Evolutionary conservation across 2,329 filamentous ascomycete species (phyloP), one percentile per base, ranked within the genome.

Genomic region (Coniochaeta sp.): DNA sequence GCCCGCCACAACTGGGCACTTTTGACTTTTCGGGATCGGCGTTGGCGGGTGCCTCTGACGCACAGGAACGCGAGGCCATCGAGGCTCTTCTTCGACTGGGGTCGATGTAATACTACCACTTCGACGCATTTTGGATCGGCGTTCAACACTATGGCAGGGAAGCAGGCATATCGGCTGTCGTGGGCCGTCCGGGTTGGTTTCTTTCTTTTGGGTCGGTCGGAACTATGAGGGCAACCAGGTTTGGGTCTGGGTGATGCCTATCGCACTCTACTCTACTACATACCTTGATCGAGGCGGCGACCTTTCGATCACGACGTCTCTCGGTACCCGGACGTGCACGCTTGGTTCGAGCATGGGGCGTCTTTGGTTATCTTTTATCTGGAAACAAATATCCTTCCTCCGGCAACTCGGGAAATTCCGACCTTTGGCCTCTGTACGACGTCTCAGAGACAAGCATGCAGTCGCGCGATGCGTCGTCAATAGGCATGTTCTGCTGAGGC

Each of bases 11-110:
- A 68, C 74, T 77, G 64, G 79, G 73, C 68, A 79, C 79, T 66
- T 75, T 84, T 67, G 75, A 83, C 72, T 75, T 85, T 68, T 77
- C 79, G 60, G 75, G 77, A 59, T 77, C 79, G 61, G 75, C 77
- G 56, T 71, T 84, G 64, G 77, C 75, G 64, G 75, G 74, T 58
- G 74, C 82, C 62, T 82, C 85, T 59, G 85, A 88, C 71, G 83
- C 86, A 62, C 88, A 91, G 74, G 90, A 93, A 79, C 87, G 88
- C 68, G 90, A 91, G 74, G 90, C 90, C 59, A 84, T 93, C 65
- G 90, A 91, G 74, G 90, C 90, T 65, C 84, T 93, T 70, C 79
- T 95, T 69, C 85, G 87, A 73, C 88, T 95, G 74, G 89, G 90
- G 75, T 93, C 89, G 84, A 79, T 88, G 84, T 88, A 87, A 84